Evolutionary conservation across 805 yeast species (phyloP), one percentile per base, ranked within the genome.

Genomic region (Priceomyces melissophilus): DNA sequence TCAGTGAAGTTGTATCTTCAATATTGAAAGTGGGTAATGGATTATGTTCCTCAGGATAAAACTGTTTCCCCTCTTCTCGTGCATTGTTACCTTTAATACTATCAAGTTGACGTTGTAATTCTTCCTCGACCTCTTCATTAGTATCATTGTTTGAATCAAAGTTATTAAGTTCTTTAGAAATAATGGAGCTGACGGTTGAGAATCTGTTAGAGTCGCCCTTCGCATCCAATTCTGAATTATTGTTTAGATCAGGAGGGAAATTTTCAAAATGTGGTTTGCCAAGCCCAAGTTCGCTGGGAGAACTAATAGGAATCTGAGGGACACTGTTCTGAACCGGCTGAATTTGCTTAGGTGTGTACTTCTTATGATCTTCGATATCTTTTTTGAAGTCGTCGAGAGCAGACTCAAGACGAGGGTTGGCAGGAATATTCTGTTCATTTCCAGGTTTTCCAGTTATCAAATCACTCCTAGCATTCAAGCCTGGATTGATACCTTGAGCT

Each of bases 141-240:
- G 61, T 71, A 12, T 52, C 63, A 4, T 62, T 68, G 10, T 64
- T 68, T 9, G 45, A 49, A 8, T 37, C 34, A 4, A 58, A 54
- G 34, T 55, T 52, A 32, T 44, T 45, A 6, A 58, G 56, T 13
- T 56, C 68, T 44, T 65, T 68, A 5, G 71, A 66, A 25, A 69
- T 57, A 37, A 69, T 65, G 0, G 73, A 68, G 41, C 73, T 67
- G 10, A 68, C 66, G 57, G 66, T 69, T 9, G 74, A 68, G 17
- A 66, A 43, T 33, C 62, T 71, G 40, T 71, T 63, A 33, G 56
- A 45, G 41, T 71, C 54, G 20, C 20, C 38, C 25, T n/a, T 20
- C n/a, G 20, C 20, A 13, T n/a, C 26, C 3, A 14, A 23, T 10
- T 41, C 15, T 3, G 30, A n/a, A n/a, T 33, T 32, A 26, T 42